A percentile compares a stretch with the other conserved stretches of the same genome.
phyloP scores from a whole-genome alignment of 1,284 basidiomycete species.

The Rhizoctonia solani region DNA sequence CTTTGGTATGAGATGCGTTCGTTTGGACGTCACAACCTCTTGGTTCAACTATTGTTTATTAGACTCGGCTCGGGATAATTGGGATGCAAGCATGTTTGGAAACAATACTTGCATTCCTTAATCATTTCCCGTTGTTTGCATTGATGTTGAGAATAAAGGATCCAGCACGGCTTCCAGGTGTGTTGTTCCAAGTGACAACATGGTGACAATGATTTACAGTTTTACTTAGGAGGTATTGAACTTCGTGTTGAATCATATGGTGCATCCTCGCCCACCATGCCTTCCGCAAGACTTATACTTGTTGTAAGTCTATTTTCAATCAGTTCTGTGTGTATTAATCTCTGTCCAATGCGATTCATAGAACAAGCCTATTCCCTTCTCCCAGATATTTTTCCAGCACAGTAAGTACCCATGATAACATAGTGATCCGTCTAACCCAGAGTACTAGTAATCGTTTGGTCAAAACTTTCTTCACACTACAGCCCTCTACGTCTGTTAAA shows the following conservation, averaged over 20 bases:
- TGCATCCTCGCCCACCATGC: neutral
- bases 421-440: neutral
- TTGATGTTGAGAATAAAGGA: conserved; percentile 87
- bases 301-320: neutral
- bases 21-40: conserved; percentile 31
- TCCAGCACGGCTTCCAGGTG: conserved; percentile 79
- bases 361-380: conserved; percentile 49
- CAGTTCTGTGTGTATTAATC: neutral
- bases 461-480: conserved; percentile 54
- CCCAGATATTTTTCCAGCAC: conserved; percentile 49
- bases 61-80: conserved; percentile 69
- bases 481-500: conserved; percentile 54
- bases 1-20: conserved; percentile 61
- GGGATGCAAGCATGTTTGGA: conserved; percentile 64
- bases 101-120: conserved; percentile 73
- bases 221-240: conserved; percentile 46
- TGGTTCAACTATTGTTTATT: conserved; percentile 22
- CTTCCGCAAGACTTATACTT: neutral
- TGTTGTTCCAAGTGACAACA: neutral
- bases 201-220: neutral
- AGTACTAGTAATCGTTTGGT: conserved; percentile 47
- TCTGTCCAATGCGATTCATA: conserved; percentile 35
- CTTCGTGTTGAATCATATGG: conserved; percentile 37
- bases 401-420: conserved; percentile 41
- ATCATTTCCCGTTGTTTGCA: conserved; percentile 90